Base-by-base conservation (phyloP, 257 asterid genomes). In the Primulina huaijiensis region DNA sequence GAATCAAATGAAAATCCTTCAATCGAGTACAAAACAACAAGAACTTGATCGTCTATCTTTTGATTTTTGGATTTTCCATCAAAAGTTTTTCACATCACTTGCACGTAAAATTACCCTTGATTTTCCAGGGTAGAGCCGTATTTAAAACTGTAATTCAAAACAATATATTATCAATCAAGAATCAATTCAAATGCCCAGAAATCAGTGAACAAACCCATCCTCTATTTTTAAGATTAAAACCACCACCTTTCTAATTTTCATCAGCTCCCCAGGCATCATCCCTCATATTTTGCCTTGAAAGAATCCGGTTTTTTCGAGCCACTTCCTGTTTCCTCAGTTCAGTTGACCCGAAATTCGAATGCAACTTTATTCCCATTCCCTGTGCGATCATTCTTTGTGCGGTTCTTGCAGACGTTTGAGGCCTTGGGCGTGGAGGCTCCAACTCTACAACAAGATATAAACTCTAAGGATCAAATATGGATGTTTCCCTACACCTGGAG, bases 201-300 rank as follows among this genome's bases (percentile, higher is more conserved):
- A 34, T 35, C 61, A 16, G 20, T 64, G 52, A 64, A 50, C 34
- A 31, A 56, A 62, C 57, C 30, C 62, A 64, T 9, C 46, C 3
- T 38, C 14, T 52, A 17, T 23, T 38, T 12, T 17, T 31, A 25
- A 53, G 35, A 57, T 16, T 31, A 25, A 62, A 40, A 57, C 40
- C 52, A 40, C 23, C 23, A 19, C 27, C 25, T 70, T 55, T 2
- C 66, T 79, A 81, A 60, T 76, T 76, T 63, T 79, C 90, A 27
- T 79, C 88, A 30, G 80, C 91, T 19, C 99, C 95, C 98, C 99
- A 93, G 61, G 99, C 99, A 69, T 90, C 96, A 58, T 89, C 88
- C 80, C 85, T 89, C 97, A 85, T 69, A 55, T 71, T 79, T 59
- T 89, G 95, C 72, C 98, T 87, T 1, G 90, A 84, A 63, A 78